Evolutionary conservation across 164 flowering plant species (phyloP).

Genomic region (Kalanchoe fedtschenkoi): DNA sequence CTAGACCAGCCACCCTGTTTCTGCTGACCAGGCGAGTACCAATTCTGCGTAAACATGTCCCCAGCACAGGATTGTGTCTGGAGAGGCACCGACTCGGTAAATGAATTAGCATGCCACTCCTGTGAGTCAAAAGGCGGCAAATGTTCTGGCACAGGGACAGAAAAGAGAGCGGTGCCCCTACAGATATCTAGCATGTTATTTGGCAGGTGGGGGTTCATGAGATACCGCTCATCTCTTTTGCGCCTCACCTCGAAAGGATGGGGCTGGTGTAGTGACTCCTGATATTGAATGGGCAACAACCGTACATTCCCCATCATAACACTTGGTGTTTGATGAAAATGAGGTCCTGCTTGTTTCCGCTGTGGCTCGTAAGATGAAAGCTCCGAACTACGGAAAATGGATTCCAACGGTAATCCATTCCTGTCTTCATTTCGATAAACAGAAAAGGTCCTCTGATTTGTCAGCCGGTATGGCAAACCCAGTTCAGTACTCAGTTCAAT

Average conservation of each 20-base stretch:
- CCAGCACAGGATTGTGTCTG: slow-evolving; percentile 26
- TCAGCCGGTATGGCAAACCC: slow-evolving; percentile 16
- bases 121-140: slow-evolving; percentile 24
- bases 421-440: slow-evolving; percentile 37
- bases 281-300: slow-evolving; percentile 34
- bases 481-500: slow-evolving; percentile 10
- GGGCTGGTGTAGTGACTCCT: slow-evolving; percentile 31
- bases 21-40: slow-evolving; percentile 39
- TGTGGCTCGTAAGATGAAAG: slow-evolving; percentile 27
- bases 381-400: slow-evolving; percentile 36
- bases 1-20: slow-evolving; percentile 41
- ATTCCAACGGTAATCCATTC: slow-evolving; percentile 33
- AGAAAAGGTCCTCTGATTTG: slow-evolving; percentile 21
- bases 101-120: slow-evolving; percentile 39
- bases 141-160: slow-evolving; percentile 34
- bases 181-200: slow-evolving; percentile 30
- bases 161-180: slow-evolving; percentile 21
- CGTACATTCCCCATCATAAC: slow-evolving; percentile 20
- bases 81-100: slow-evolving; percentile 24
- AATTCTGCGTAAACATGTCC: slow-evolving; percentile 33
- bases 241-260: slow-evolving; percentile 34
- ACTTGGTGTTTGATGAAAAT: slow-evolving; percentile 28
- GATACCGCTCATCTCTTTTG: slow-evolving; percentile 32
- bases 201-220: slow-evolving; percentile 29
- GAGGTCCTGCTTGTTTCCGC: slow-evolving; percentile 28